Base-by-base conservation (phyloP, 352 stramenopile genomes). In the Phytopythium boreale region DNA sequence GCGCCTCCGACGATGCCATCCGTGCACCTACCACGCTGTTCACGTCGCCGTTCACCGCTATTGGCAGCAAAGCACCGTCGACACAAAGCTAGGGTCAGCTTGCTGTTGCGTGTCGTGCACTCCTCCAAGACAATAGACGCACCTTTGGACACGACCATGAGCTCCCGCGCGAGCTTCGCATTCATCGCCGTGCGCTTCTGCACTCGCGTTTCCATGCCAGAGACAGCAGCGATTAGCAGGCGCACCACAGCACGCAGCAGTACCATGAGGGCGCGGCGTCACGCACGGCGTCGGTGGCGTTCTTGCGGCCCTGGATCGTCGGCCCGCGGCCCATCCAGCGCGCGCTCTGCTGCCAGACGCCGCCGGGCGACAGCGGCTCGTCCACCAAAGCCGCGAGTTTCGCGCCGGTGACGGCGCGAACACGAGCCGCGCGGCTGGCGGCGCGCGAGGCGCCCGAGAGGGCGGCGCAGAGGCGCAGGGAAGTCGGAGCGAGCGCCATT, bases 241-340 rank as follows among this genome's bases (percentile, higher is more conserved):
- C 22, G 2, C 15, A 22, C n/a, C n/a, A 22, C 44, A 24, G 1
- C n/a, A n/a, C n/a, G n/a, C n/a, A n/a, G n/a, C n/a, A n/a, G n/a
- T n/a, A n/a, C n/a, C n/a, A n/a, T n/a, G n/a, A n/a, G n/a, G n/a
- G n/a, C 27, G 11, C 27, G 34, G 20, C 14, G 39, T 14, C 29
- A 70, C 71, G 44, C 61, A 93, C 85, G 56, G 80, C 85, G 31
- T 93, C 82, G 17, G 81, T 90, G 19, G 82, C 81, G 70, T 90
- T 93, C 71, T 93, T 93, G 63, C 76, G 81, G 70, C 82, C 82
- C 60, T 90, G 79, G 43, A 93, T 89, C n/a, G 85, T 93, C 22
- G 85, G 85, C 0, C 81, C 82, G n/a, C 85, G 82, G 2, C 85
- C 85, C 85, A 93, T 93, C 68, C 74, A 82, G 34, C 85, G 80